Percentiles rank a stretch among this genome's conserved stretches.
phyloP scores from a whole-genome alignment of 2,329 filamentous ascomycete genomes.

The Diaporthe ilicicola region DNA sequence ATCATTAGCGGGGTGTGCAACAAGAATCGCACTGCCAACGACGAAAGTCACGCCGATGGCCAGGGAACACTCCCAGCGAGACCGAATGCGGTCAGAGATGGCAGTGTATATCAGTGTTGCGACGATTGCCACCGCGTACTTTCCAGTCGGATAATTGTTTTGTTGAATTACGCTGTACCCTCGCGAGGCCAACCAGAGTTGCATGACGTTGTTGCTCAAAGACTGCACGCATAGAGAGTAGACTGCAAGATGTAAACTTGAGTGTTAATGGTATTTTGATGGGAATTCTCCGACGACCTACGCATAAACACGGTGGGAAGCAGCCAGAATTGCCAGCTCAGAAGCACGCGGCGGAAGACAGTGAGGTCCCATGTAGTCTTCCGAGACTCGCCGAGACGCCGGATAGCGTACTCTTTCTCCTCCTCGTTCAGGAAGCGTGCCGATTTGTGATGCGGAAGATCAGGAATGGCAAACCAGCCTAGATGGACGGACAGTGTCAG shows the following conservation, averaged over 20 bases:
- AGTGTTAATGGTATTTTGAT: rapidly evolving
- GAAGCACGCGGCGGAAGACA: conserved; percentile 31
- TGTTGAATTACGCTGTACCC: conserved; percentile 53
- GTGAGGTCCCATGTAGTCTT: conserved; percentile 27
- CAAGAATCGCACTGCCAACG: conserved; percentile 48
- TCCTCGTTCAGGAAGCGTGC: conserved; percentile 49
- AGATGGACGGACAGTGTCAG: neutral
- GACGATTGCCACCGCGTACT: conserved; percentile 51
- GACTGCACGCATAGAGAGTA: conserved; percentile 54
- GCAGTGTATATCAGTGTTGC: conserved; percentile 51
- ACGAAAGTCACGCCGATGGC: conserved; percentile 53
- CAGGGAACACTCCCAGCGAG: conserved; percentile 53
- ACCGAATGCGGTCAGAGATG: conserved; percentile 51
- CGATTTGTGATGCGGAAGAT: conserved; percentile 49
- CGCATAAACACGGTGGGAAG: conserved; percentile 55
- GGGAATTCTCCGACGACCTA: conserved; percentile 33
- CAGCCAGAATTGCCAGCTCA: conserved; percentile 56
- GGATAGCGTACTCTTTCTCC: conserved; percentile 47
- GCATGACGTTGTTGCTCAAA: conserved; percentile 54
- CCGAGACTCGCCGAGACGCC: conserved; percentile 45
- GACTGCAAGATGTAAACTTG: conserved; percentile 35
- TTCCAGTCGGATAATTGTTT: conserved; percentile 54
- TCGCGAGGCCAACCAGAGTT: conserved; percentile 53
- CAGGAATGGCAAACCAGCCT: conserved; percentile 55
- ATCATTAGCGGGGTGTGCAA: conserved; percentile 43